These are phyloP conservation scores for Mantamonas sphyraenae DNA, from an alignment of 78 protist genomes.

Conservation along the genomic window DNA sequence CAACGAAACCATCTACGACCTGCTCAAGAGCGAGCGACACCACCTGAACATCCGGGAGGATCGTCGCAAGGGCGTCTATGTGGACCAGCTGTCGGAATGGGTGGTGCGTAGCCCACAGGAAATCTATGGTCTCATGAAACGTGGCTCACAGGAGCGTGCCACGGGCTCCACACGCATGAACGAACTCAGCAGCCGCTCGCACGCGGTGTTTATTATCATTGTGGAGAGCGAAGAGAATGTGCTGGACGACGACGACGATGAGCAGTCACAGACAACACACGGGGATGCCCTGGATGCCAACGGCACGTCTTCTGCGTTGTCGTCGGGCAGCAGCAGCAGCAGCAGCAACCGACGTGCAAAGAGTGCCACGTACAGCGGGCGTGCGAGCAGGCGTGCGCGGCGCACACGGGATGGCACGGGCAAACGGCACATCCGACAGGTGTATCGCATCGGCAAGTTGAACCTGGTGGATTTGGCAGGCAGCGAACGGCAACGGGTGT, in stretches of 20 bases:
- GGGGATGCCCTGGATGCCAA: too few species aligned
- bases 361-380: too few species aligned
- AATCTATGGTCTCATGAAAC: constrained; percentile 40
- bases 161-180: constrained; percentile 59
- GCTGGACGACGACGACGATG: neutral
- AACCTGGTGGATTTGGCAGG: constrained; percentile 82
- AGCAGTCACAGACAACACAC: too few species aligned
- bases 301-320: neutral
- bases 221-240: constrained; percentile 29
- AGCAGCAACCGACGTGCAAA: too few species aligned
- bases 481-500: constrained; percentile 50
- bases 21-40: constrained; percentile 45
- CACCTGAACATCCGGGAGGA: constrained; percentile 47
- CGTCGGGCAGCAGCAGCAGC: too few species aligned
- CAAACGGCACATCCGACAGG: neutral
- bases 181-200: constrained; percentile 52
- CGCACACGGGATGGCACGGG: neutral
- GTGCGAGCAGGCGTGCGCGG: too few species aligned
- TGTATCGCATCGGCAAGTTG: constrained; percentile 61
- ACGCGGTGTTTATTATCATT: constrained; percentile 66
- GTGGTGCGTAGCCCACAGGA: constrained; percentile 55
- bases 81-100: constrained; percentile 66
- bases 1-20: constrained; percentile 55
- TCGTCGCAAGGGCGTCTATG: constrained; percentile 38
- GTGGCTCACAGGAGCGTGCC: constrained; percentile 47